phyloP scores from a whole-genome alignment of 345 rosid genomes.

The Rhodomyrtus tomentosa region DNA sequence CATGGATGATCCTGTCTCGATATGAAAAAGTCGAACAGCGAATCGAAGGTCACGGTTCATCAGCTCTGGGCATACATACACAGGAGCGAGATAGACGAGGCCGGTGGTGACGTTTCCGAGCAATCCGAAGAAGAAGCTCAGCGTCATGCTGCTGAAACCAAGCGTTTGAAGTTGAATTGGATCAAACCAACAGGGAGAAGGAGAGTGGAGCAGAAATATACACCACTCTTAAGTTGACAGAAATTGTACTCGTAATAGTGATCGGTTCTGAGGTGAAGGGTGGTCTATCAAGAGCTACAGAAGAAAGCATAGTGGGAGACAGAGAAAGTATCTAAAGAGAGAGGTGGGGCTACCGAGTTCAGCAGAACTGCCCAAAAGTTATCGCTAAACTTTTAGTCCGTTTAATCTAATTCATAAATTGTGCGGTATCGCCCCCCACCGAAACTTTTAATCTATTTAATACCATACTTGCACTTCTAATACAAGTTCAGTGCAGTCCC shows the following conservation, averaged over 20 bases:
- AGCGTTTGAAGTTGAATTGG: not conserved
- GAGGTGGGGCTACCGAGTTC: not conserved
- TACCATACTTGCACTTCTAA: too few relatives aligned
- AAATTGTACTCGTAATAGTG: too few relatives aligned
- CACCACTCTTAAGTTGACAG: too few relatives aligned
- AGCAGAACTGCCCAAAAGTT: not conserved
- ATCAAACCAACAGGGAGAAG: not conserved
- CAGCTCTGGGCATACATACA: slow-evolving; percentile 36
- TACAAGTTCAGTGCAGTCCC: not conserved
- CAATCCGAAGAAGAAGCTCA: slow-evolving; percentile 16
- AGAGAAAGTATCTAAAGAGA: not conserved
- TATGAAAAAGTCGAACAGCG: not conserved
- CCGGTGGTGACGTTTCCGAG: slow-evolving; percentile 50
- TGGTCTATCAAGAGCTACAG: too few relatives aligned
- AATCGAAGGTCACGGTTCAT: not conserved
- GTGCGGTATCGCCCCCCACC: too few relatives aligned
- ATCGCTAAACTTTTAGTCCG: too few relatives aligned
- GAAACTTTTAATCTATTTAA: too few relatives aligned
- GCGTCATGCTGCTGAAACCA: not conserved
- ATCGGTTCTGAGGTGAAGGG: too few relatives aligned
- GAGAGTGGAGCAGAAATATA: not conserved
- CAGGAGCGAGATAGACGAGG: slow-evolving; percentile 63
- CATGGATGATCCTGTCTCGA: too few relatives aligned
- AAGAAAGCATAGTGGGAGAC: not conserved
- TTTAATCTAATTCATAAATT: rapidly evolving